Evolutionary conservation across 2,329 filamentous ascomycete genomes (phyloP), one percentile per base, ranked within the genome.

Genomic region (Diaporthe aspalathi): DNA sequence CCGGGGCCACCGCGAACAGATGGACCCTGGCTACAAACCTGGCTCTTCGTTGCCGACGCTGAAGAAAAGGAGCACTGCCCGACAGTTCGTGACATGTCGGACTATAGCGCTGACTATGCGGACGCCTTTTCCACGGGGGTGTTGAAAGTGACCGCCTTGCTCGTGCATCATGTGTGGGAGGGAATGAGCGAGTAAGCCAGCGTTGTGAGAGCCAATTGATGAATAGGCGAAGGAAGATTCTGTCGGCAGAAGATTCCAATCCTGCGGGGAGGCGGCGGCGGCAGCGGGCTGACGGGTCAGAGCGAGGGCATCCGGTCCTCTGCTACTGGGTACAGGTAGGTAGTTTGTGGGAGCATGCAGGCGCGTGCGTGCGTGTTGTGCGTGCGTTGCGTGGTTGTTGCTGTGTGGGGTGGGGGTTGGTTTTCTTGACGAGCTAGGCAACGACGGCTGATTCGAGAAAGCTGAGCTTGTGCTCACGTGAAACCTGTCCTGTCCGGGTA

Each of bases 361-460:
- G 60, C 43, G 45, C 60, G 45, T 50, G 45, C 43, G 27, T 35
- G 32, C 32, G 32, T 32, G 35, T 12, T 7, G n/a, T 12, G 35
- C 35, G 35, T 38, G 43, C 38, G n/a, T 24, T 62, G 57, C 40
- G 60, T 50, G 60, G 43, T 38, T 65, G 29, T 38, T 49, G 60
- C n/a, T 63, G 57, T 47, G 60, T 65, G 60, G 29, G 27, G 60
- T 50, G 29, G 60, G 57, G 60, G 45, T 63, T 63, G 29, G 14
- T 65, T 50, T 65, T 27, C 60, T 65, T 63, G 22, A 47, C 43
- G 60, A 50, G 60, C 60, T 65, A 50, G 45, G 29, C 60, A n/a
- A 65, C 60, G 29, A 50, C 60, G 60, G 45, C 45, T 65, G 60
- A 63, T 63, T 63, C 60, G 60, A 65, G 60, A 65, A 65, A 65